A percentile compares a stretch with the other conserved stretches of the same genome.
phyloP scores from a whole-genome alignment of 257 asterid genomes.

The Lycium barbarum region DNA sequence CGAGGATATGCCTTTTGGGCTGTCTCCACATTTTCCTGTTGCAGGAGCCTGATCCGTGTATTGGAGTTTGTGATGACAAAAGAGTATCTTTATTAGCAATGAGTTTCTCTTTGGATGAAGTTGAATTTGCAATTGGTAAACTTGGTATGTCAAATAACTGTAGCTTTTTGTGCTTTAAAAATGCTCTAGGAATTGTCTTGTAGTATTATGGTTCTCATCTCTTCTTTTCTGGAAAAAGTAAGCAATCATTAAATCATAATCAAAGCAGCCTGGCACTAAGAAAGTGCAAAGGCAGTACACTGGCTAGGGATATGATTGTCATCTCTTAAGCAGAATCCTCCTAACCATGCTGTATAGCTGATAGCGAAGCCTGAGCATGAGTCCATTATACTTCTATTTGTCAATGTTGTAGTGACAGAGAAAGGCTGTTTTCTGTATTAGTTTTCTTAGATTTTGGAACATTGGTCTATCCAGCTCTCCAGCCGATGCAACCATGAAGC shows the following conservation, averaged over 20 bases:
- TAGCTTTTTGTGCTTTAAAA: conserved; percentile 38
- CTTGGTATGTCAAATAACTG: conserved; percentile 69
- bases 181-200: conserved; percentile 7
- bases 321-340: conserved; percentile 21
- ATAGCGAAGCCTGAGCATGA: neutral
- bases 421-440: neutral
- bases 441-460: conserved; percentile 13
- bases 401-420: conserved; percentile 20
- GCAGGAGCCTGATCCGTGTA: conserved; percentile 70
- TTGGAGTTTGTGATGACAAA: conserved; percentile 57
- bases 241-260: neutral
- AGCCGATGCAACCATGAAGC: conserved; percentile 9
- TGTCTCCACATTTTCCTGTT: conserved; percentile 34
- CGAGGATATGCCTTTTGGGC: neutral
- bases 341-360: neutral
- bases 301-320: neutral
- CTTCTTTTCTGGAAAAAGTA: neutral
- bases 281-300: neutral
- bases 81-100: conserved; percentile 64
- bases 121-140: conserved; percentile 72
- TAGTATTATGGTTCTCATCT: conserved; percentile 1
- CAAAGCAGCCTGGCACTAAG: neutral
- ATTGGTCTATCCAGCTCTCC: conserved; percentile 4
- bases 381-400: conserved; percentile 8
- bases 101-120: conserved; percentile 83